Evolutionary conservation across 768 basidiomycete species (phyloP).

Genomic region (Leccinum boreale): DNA sequence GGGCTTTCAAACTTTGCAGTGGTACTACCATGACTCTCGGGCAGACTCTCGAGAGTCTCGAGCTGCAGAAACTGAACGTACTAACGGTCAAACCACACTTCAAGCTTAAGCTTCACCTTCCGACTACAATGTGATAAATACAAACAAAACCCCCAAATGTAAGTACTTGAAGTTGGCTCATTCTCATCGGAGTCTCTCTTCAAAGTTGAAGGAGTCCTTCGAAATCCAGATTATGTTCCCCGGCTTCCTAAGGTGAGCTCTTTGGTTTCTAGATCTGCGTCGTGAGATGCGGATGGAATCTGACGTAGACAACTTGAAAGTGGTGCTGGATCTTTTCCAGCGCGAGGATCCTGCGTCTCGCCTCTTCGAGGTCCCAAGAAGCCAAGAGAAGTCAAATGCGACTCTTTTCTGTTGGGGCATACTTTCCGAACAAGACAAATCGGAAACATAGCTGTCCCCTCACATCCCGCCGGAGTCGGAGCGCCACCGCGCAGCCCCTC

Average conservation of each 20-base stretch:
- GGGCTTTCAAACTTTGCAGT: too few relatives aligned
- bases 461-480: not conserved
- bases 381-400: not conserved
- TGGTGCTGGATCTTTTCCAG: not conserved
- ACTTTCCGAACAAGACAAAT: not conserved
- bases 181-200: not conserved
- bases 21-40: too few relatives aligned
- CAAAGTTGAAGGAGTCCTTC: not conserved
- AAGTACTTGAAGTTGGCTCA: not conserved
- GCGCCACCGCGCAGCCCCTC: not conserved
- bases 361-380: not conserved
- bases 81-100: not conserved
- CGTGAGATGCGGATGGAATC: not conserved
- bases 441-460: not conserved
- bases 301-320: not conserved
- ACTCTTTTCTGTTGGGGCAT: not conserved
- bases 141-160: not conserved
- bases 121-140: not conserved
- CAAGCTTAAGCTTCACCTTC: not conserved
- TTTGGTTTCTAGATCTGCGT: not conserved
- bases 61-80: too few relatives aligned
- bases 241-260: not conserved
- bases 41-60: too few relatives aligned
- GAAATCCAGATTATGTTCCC: not conserved
- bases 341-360: not conserved